These are phyloP conservation scores for Musa schizocarpa DNA, from an alignment of 176 grass and related monocot species.

Conservation along the genomic window DNA sequence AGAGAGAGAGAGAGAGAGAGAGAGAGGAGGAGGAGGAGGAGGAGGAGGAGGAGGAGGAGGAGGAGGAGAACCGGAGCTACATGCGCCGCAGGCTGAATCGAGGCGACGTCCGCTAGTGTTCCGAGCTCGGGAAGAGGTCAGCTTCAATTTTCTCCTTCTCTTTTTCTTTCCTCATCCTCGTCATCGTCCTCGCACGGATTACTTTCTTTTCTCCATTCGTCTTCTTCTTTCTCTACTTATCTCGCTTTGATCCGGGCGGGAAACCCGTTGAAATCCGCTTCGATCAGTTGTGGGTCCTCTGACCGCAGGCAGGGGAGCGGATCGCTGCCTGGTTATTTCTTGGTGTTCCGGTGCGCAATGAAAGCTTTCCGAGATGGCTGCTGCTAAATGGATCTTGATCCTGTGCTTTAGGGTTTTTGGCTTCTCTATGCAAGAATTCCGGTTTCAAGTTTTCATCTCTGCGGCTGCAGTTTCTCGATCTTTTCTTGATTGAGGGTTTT, in stretches of 20 bases:
- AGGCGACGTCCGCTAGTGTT: background rate
- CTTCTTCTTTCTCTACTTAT: background rate
- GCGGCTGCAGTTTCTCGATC: constrained; percentile 23
- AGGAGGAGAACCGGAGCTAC: background rate
- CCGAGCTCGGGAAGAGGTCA: constrained; percentile 18
- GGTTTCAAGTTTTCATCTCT: constrained; percentile 12
- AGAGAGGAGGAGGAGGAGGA: background rate
- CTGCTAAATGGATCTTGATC: background rate
- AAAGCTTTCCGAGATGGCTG: background rate
- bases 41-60: background rate
- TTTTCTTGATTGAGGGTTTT: constrained; percentile 26
- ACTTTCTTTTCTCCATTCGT: background rate
- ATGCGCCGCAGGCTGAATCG: background rate
- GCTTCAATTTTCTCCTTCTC: background rate
- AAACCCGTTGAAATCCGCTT: too few species aligned
- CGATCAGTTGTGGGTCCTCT: background rate
- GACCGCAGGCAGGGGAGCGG: background rate
- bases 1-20: background rate
- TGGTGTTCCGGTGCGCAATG: background rate
- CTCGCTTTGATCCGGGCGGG: background rate
- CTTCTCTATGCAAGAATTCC: constrained; percentile 9
- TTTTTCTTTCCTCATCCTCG: constrained; percentile 14
- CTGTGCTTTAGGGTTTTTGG: background rate
- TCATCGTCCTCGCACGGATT: background rate
- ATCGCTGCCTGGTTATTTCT: background rate